Conservation (phyloP, 805 yeast genomes). For the Schizosaccharomyces japonicus region DNA sequence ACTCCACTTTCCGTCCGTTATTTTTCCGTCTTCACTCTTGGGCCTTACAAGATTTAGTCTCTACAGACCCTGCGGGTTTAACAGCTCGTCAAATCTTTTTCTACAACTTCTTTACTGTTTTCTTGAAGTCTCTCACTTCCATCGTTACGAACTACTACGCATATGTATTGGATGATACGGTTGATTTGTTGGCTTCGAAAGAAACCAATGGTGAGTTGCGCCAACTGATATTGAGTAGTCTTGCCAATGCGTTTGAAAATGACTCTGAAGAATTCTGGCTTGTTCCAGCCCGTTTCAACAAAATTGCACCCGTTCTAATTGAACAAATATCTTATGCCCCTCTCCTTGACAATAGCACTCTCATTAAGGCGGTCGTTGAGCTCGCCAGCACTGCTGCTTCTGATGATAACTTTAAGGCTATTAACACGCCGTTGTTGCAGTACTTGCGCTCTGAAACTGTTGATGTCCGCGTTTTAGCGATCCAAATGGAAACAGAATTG, state of each 20-base stretch:
- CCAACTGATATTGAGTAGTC: not conserved
- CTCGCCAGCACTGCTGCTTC: slow-evolving; percentile 38
- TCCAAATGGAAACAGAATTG: slow-evolving; percentile 50
- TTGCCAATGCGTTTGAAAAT: slow-evolving; percentile 2
- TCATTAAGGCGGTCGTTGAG: slow-evolving; percentile 58
- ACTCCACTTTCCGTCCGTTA: slow-evolving; percentile 75
- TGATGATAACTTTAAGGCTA: slow-evolving; percentile 42
- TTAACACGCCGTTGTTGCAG: slow-evolving; percentile 38
- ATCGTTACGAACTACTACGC: slow-evolving; percentile 75
- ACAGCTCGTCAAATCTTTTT: slow-evolving; percentile 18
- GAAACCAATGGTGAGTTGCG: slow-evolving; percentile 1
- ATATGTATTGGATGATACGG: slow-evolving; percentile 57
- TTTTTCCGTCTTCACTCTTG: slow-evolving; percentile 71
- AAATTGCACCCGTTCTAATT: slow-evolving; percentile 37
- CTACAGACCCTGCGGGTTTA: not conserved
- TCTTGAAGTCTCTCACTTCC: slow-evolving; percentile 64
- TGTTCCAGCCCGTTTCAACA: slow-evolving; percentile 59
- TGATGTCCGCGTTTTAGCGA: slow-evolving; percentile 42
- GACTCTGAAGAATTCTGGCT: slow-evolving; percentile 94
- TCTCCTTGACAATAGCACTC: slow-evolving; percentile 14
- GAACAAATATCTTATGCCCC: slow-evolving; percentile 27
- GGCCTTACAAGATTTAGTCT: slow-evolving; percentile 58
- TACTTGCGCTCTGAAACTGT: slow-evolving; percentile 27
- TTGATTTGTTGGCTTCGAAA: slow-evolving; percentile 21
- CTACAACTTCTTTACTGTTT: slow-evolving; percentile 61